These are phyloP conservation scores for Penicillium canariense DNA, from an alignment of 495 filamentous ascomycete species.

Conservation along the genomic window DNA sequence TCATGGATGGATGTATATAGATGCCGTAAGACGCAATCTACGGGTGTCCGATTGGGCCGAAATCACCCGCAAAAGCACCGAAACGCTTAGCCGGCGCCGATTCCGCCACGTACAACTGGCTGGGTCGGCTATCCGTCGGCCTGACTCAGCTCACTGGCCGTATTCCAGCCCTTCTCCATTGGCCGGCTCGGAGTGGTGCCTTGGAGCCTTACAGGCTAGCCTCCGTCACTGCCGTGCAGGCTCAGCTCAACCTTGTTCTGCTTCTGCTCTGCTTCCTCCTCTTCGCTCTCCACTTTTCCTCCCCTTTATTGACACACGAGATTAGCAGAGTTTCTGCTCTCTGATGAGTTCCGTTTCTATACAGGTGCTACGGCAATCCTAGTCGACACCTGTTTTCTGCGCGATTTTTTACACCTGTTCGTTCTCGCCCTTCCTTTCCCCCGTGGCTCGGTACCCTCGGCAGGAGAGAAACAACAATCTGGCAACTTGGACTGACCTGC, in stretches of 20 bases:
- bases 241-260: constrained; percentile 10
- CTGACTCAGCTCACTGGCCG: constrained; percentile 31
- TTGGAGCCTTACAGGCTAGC: constrained; percentile 1
- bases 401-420: constrained; percentile 20
- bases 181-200: neutral
- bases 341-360: constrained; percentile 45
- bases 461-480: constrained; percentile 20
- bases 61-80: constrained; percentile 25
- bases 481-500: constrained; percentile 22
- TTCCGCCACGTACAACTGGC: neutral
- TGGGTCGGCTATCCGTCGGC: constrained; percentile 22
- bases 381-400: constrained; percentile 45
- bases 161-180: constrained; percentile 15
- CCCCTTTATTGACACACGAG: constrained; percentile 17
- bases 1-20: constrained; percentile 1
- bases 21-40: constrained; percentile 17
- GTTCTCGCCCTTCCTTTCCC: constrained; percentile 29
- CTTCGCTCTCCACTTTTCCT: constrained; percentile 12
- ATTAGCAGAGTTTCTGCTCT: constrained; percentile 39
- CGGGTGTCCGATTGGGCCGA: constrained; percentile 24
- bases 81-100: constrained; percentile 23
- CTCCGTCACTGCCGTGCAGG: constrained; percentile 21
- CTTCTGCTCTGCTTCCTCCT: constrained; percentile 17
- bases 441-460: constrained; percentile 33
- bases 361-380: constrained; percentile 48